Conservation (phyloP, 2,329 filamentous ascomycete species). For the Nemania serpens region DNA sequence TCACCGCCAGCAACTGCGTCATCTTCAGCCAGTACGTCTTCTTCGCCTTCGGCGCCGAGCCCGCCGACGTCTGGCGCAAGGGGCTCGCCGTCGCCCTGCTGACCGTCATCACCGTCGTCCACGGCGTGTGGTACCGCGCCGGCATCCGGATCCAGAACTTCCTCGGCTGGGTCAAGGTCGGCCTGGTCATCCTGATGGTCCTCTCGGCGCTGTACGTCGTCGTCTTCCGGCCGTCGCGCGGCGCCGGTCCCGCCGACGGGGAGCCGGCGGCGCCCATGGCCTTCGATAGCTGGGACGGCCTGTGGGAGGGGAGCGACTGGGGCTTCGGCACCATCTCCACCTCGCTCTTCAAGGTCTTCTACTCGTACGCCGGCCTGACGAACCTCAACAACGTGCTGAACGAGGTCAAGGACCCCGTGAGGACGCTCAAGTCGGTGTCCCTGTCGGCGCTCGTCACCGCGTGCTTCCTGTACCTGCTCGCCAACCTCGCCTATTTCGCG, state of each 20-base stretch:
- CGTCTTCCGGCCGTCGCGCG: conserved; percentile 45
- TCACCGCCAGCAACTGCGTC: conserved; percentile 72
- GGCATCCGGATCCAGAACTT: conserved; percentile 65
- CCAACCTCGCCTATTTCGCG: conserved; percentile 66
- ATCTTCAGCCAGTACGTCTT: conserved; percentile 69
- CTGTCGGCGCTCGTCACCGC: conserved; percentile 64
- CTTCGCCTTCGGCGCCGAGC: conserved; percentile 59
- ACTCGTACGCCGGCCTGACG: conserved; percentile 68
- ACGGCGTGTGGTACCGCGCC: conserved; percentile 60
- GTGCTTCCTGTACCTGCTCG: conserved; percentile 67
- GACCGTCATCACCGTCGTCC: conserved; percentile 60
- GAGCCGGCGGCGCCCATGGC: conserved; percentile 14
- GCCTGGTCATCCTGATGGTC: conserved; percentile 64
- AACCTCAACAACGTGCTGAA: conserved; percentile 74
- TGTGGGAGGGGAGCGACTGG: conserved; percentile 71
- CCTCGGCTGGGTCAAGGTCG: conserved; percentile 67
- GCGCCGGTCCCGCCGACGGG: conserved; percentile 20
- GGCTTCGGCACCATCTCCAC: conserved; percentile 71
- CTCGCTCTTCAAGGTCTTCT: conserved; percentile 69
- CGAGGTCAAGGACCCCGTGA: conserved; percentile 70
- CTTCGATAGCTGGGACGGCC: conserved; percentile 50
- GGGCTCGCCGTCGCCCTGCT: conserved; percentile 61
- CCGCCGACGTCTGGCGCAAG: conserved; percentile 58
- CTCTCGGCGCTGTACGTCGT: conserved; percentile 64
- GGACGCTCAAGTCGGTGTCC: conserved; percentile 66